Percentiles rank a stretch among this genome's conserved stretches.
Conservation (phyloP, 75 land plant genomes). For the Pseudotsuga menziesii region DNA sequence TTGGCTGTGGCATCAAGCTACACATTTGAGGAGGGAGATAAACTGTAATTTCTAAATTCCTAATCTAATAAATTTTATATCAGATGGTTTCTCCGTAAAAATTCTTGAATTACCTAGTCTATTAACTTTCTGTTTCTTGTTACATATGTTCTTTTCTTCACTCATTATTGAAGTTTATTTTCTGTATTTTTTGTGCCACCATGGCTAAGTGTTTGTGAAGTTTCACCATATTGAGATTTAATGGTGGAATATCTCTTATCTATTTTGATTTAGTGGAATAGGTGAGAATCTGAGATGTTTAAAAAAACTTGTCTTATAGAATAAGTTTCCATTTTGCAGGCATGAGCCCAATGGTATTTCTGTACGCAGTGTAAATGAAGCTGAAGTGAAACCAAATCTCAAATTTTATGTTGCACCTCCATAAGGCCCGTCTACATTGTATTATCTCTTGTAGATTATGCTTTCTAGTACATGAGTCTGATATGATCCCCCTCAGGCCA, state of each 20-base stretch:
- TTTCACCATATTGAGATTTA: not conserved
- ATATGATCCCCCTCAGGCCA: no score
- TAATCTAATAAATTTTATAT: not conserved
- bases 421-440: not conserved
- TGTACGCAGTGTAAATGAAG: slow-evolving; percentile 90
- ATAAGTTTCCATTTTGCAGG: slow-evolving; percentile 46
- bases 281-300: not conserved
- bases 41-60: slow-evolving; percentile 49
- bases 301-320: not conserved
- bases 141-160: slow-evolving; percentile 8
- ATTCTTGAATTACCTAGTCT: not conserved
- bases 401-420: slow-evolving; percentile 61
- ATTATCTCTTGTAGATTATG: no score
- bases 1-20: slow-evolving; percentile 99
- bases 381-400: slow-evolving; percentile 98
- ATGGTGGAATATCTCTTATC: not conserved
- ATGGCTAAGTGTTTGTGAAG: not conserved
- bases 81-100: not conserved
- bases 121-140: not conserved
- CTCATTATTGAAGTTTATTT: not conserved
- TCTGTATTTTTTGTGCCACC: not conserved
- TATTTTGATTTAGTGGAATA: not conserved
- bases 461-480: no score
- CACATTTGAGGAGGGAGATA: slow-evolving; percentile 96
- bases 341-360: slow-evolving; percentile 94